phyloP scores from a whole-genome alignment of 2,329 filamentous ascomycete genomes.

The Drechslera avenae region DNA sequence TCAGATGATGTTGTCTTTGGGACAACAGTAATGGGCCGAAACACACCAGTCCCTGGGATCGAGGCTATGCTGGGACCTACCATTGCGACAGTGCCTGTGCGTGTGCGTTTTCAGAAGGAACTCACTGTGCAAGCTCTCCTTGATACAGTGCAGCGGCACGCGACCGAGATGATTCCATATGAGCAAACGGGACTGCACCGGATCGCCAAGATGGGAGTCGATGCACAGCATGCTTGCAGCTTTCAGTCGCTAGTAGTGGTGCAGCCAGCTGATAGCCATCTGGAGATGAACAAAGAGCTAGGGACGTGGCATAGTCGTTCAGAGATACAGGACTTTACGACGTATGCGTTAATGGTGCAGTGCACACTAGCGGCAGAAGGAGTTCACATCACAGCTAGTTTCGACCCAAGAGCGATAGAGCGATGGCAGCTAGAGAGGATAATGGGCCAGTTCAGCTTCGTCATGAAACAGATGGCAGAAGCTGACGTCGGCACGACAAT shows the following conservation, averaged over 20 bases:
- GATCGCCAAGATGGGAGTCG: too few species aligned
- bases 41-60: neutral
- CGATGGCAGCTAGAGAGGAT: conserved; percentile 8
- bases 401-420: conserved; percentile 20
- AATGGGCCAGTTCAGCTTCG: conserved; percentile 18
- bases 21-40: neutral
- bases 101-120: too few species aligned
- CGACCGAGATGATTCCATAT: too few species aligned
- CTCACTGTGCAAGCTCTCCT: too few species aligned
- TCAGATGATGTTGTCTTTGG: conserved; percentile 5
- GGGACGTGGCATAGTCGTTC: conserved; percentile 10
- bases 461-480: conserved; percentile 16
- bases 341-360: neutral
- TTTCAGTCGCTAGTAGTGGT: conserved; percentile 60
- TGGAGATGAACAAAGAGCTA: conserved; percentile 1
- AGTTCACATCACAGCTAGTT: conserved; percentile 22
- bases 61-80: conserved; percentile 48
- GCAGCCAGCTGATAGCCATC: conserved; percentile 38
- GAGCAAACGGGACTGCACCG: too few species aligned
- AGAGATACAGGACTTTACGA: conserved; percentile 13
- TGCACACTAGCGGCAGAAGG: conserved; percentile 4
- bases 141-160: too few species aligned
- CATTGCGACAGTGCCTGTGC: too few species aligned
- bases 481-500: neutral
- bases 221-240: too few species aligned